Base-by-base conservation (phyloP, 129 eudicot genomes). In the Arctium minus region DNA sequence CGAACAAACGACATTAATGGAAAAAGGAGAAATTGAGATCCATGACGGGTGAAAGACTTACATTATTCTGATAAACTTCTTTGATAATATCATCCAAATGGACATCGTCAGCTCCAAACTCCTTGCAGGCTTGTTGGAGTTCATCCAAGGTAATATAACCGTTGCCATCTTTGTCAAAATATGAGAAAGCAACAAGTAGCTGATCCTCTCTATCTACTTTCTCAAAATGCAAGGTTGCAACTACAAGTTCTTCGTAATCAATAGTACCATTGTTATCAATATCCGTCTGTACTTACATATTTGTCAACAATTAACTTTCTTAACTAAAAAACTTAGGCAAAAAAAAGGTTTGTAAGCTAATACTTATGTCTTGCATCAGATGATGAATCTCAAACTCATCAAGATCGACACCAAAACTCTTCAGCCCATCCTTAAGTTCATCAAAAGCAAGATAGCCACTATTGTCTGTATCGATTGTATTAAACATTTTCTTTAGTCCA, bases 241-340 rank as follows among this genome's bases (percentile, higher is more conserved):
- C 92, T 40, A 92, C 85, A 86, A 92, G 88, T 82, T 92, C 97
- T 3, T 86, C 87, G 17, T 90, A 92, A 71, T 91, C 93, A 33
- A 88, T 92, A 4, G 94, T 87, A 13, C 97, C 97, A 44, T 80
- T 92, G 29, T 87, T 92, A 79, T 92, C 87, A 70, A 90, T 83
- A 89, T 92, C 92, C 2, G 89, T 93, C 97, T 92, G 79, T 31
- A 88, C 71, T 53, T 11, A 13, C 72, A 37, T 29, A 81, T 72
- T 32, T 44, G 48, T 39, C 18, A 75, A 67, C 73, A 33, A 35
- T 36, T 3, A 44, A 46, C 27, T 35, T 40, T 44, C 53, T 36
- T 31, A 62, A 32, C 30, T 31, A 15, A 9, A 40, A 12, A 35
- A 29, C 5, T 44, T 15, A 53, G 3, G 17, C 17, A 10, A 3